Evolutionary conservation across 2,329 filamentous ascomycete genomes (phyloP).

Genomic region (Ascochyta lentis): DNA sequence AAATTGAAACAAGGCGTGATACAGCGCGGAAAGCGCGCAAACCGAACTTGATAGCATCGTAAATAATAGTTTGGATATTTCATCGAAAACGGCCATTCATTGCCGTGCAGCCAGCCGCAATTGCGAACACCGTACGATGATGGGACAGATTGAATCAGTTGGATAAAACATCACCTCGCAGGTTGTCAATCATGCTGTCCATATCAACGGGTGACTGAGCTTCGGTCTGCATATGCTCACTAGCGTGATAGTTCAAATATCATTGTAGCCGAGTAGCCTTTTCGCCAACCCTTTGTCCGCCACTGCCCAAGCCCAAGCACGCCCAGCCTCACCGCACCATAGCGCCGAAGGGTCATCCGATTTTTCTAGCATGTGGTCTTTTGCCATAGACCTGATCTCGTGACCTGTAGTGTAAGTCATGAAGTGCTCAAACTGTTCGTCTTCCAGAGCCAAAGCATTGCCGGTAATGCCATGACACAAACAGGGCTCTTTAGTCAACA

Average conservation of each 20-base stretch:
- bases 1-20: neutral
- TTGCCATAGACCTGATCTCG: slow-evolving; percentile 61
- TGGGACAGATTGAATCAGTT: neutral
- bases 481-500: slow-evolving; percentile 69
- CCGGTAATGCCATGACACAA: slow-evolving; percentile 71
- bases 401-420: slow-evolving; percentile 64
- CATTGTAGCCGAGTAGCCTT: slow-evolving; percentile 58
- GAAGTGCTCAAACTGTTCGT: slow-evolving; percentile 63
- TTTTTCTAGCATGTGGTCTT: slow-evolving; percentile 60
- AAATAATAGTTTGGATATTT: neutral
- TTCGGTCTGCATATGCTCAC: neutral
- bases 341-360: slow-evolving; percentile 58
- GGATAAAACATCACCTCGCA: slow-evolving; percentile 3
- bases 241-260: slow-evolving; percentile 45
- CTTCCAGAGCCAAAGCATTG: slow-evolving; percentile 65
- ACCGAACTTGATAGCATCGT: neutral
- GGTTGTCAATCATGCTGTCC: slow-evolving; percentile 26
- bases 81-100: slow-evolving; percentile 2
- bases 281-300: slow-evolving; percentile 55
- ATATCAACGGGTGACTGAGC: slow-evolving; percentile 28
- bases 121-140: slow-evolving; percentile 8
- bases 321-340: slow-evolving; percentile 58
- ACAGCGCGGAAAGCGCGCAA: neutral
- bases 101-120: slow-evolving; percentile 13
- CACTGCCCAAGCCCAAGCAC: slow-evolving; percentile 58